A percentile compares a stretch with the other conserved stretches of the same genome.
phyloP scores from a whole-genome alignment of 176 grass and related monocot species.

The Eragrostis curvula region DNA sequence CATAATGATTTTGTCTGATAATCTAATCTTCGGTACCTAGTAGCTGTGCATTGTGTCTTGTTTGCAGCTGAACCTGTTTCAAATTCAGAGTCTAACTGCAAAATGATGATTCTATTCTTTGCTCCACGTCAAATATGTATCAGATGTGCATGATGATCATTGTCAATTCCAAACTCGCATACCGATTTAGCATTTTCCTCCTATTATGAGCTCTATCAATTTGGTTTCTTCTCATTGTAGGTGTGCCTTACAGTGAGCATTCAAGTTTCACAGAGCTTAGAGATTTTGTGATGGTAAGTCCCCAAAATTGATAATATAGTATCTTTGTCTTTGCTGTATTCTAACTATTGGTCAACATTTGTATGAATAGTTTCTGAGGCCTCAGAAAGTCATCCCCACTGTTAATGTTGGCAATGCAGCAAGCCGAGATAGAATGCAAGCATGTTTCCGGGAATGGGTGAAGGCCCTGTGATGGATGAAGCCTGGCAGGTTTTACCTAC shows the following conservation, averaged over 20 bases:
- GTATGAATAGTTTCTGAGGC: slow-evolving; percentile 54
- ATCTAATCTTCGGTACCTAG: slow-evolving; percentile 1
- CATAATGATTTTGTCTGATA: slow-evolving; percentile 23
- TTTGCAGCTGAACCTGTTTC: slow-evolving; percentile 2
- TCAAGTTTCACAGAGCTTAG: slow-evolving; percentile 76
- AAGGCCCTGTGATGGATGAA: slow-evolving; percentile 45
- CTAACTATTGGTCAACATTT: slow-evolving; percentile 39
- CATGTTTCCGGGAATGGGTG: slow-evolving; percentile 60
- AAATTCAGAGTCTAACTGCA: slow-evolving; percentile 16
- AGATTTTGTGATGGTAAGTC: slow-evolving; percentile 78
- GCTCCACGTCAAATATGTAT: not conserved
- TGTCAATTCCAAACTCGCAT: too few species aligned
- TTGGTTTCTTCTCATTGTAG: slow-evolving; percentile 49
- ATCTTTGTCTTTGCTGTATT: not conserved
- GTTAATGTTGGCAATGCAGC: slow-evolving; percentile 55
- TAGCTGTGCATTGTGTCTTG: not conserved
- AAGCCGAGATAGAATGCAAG: slow-evolving; percentile 68
- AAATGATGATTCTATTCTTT: not conserved
- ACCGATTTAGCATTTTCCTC: too few species aligned
- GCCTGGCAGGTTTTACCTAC: not conserved
- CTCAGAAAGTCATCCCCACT: slow-evolving; percentile 62
- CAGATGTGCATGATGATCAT: slow-evolving; percentile 25
- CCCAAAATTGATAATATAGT: not conserved
- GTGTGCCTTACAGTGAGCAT: slow-evolving; percentile 84
- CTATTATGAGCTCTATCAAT: too few species aligned